Percentiles rank a stretch among this genome's conserved stretches.
Conservation (phyloP, 202 grass and related monocot genomes). For the Carex arenaria region DNA sequence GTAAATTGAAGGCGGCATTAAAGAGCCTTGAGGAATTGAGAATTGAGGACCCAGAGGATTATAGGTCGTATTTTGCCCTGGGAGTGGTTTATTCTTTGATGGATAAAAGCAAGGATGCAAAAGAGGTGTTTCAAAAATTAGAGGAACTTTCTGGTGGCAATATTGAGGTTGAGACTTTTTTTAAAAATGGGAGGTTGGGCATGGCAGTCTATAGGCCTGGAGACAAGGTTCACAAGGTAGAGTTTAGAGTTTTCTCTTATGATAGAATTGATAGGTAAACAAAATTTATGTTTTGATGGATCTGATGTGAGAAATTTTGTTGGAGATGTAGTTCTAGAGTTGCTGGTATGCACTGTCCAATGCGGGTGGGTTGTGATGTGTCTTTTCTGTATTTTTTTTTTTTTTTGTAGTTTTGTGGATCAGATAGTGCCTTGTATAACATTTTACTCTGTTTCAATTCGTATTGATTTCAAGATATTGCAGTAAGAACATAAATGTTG, state of each 20-base stretch:
- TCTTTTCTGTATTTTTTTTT: too few relatives aligned
- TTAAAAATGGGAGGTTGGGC: conserved; percentile 25
- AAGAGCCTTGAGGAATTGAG: conserved; percentile 25
- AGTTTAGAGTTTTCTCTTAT: neutral
- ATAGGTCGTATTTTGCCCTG: conserved; percentile 26
- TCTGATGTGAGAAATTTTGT: neutral
- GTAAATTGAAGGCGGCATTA: conserved; percentile 28
- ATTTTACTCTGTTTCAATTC: neutral
- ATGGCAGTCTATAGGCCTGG: conserved; percentile 15
- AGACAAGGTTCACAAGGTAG: neutral
- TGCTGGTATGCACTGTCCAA: neutral
- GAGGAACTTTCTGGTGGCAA: conserved; percentile 18
- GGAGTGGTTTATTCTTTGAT: conserved; percentile 35
- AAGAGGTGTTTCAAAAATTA: conserved; percentile 25
- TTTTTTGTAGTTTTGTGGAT: neutral
- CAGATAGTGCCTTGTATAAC: neutral
- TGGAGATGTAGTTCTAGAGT: neutral
- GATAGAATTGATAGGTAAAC: neutral
- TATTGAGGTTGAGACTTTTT: conserved; percentile 22
- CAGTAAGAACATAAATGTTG: neutral
- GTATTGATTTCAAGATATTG: neutral
- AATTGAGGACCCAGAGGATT: conserved; percentile 23
- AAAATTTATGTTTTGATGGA: neutral
- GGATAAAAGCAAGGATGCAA: conserved; percentile 26
- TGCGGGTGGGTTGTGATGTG: neutral